Evolutionary conservation across 169 alveolate species (phyloP), one percentile per base, ranked within the genome.

Genomic region (Plasmodium billcollinsi): DNA sequence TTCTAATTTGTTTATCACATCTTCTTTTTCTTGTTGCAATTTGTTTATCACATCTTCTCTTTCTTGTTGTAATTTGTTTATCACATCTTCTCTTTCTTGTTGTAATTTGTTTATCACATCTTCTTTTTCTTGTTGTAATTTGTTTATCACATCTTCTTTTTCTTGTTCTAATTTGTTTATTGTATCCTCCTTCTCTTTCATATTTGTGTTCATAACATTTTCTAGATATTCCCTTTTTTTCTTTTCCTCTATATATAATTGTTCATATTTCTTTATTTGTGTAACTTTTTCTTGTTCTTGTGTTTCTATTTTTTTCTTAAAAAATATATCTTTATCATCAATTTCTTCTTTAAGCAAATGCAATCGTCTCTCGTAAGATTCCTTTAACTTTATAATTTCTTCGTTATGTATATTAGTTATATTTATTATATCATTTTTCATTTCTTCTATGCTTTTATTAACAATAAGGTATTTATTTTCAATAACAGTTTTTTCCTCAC

Each of bases 341-440:
- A 78, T 20, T 24, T 78, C 89, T 14, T 43, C 14, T 59, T 63
- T 69, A 8, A 78, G 18, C 2, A 78, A 43, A 8, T 47, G 14
- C 15, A 78, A n/a, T 15, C 78, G 67, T 39, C 89, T 78, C 20
- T 78, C 72, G 59, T 78, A 78, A 6, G 89, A 78, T 45, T 78
- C 89, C 26, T 78, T 78, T n/a, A 78, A 50, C 54, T 50, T 78
- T 9, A 24, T 47, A 14, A 67, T 39, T 78, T 78, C 89, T 58
- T 78, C 89, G 43, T 78, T 71, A 70, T 78, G 67, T 49, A 78
- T 66, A 78, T 78, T 78, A 50, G 65, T 69, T n/a, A 78, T 20
- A 15, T 78, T 78, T 63, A 65, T 76, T 18, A 78, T 78, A n/a
- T 78, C 89, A 1, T 26, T 49, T 52, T 78, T 78, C 89, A 78